A percentile compares a stretch with the other conserved stretches of the same genome.
Evolutionary conservation across 164 flowering plant species (phyloP).

Genomic region (grape (Vitis vinifera)): ASM3070453v1 NC_081822.1:3652501-3653000

Average conservation of each 20-base stretch:
- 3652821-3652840: conserved; percentile 1
- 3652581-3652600: conserved; percentile 6
- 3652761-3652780: conserved; percentile 9
- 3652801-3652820: conserved; percentile 8
- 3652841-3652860: conserved; percentile 12
- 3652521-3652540: conserved; percentile 4
- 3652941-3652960: no score
- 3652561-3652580: conserved; percentile 30
- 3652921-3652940: no score
- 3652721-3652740: no score
- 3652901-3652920: no score
- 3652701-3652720: background rate
- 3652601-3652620: background rate
- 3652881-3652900: no score
- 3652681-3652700: background rate
- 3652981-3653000: no score
- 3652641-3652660: conserved; percentile 8
- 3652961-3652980: no score
- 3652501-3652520: conserved; percentile 1
- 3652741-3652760: no score
- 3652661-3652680: conserved; percentile 16
- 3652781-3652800: conserved; percentile 24
- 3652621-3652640: background rate
- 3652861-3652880: no score
- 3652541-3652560: conserved; percentile 21